phyloP scores from a whole-genome alignment of 2,329 filamentous ascomycete genomes.

The Aspergillus brasiliensis region DNA sequence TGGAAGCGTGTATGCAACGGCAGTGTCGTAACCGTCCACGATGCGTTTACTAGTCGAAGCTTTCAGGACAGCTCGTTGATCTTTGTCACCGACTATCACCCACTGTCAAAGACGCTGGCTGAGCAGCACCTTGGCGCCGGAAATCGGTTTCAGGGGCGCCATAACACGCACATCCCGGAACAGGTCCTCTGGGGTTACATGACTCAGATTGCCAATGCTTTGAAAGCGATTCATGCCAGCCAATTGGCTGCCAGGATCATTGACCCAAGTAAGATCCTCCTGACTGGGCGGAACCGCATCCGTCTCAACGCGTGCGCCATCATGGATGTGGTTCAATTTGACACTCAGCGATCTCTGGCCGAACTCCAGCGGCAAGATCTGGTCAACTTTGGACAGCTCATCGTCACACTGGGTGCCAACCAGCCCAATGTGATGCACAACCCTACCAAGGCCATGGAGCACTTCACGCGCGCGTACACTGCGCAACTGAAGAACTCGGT shows the following conservation, averaged over 20 bases:
- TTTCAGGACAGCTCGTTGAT: conserved; percentile 95
- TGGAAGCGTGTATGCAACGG: conserved; percentile 86
- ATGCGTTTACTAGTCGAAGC: conserved; percentile 88
- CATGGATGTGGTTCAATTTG: conserved; percentile 84
- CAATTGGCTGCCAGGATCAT: conserved; percentile 84
- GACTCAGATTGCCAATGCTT: conserved; percentile 83
- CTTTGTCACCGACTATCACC: conserved; percentile 91
- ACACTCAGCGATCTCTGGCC: conserved; percentile 65
- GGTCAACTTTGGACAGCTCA: conserved; percentile 76
- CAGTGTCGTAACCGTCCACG: conserved; percentile 81
- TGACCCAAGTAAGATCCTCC: conserved; percentile 81
- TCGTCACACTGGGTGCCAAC: conserved; percentile 79
- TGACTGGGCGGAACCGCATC: conserved; percentile 88
- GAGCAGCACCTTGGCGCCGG: conserved; percentile 66
- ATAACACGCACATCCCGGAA: conserved; percentile 63
- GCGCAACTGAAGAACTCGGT: conserved; percentile 77
- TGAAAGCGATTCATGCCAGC: conserved; percentile 80
- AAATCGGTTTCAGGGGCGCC: conserved; percentile 46
- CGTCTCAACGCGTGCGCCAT: conserved; percentile 86
- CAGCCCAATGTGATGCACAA: conserved; percentile 63
- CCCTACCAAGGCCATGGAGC: conserved; percentile 70
- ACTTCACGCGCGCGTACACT: conserved; percentile 75
- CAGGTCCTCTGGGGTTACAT: conserved; percentile 87
- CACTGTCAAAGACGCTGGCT: conserved; percentile 82
- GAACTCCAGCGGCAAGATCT: conserved; percentile 90